Evolutionary conservation across 1,284 basidiomycete genomes (phyloP).

Genomic region (Puccinia hordei): DNA sequence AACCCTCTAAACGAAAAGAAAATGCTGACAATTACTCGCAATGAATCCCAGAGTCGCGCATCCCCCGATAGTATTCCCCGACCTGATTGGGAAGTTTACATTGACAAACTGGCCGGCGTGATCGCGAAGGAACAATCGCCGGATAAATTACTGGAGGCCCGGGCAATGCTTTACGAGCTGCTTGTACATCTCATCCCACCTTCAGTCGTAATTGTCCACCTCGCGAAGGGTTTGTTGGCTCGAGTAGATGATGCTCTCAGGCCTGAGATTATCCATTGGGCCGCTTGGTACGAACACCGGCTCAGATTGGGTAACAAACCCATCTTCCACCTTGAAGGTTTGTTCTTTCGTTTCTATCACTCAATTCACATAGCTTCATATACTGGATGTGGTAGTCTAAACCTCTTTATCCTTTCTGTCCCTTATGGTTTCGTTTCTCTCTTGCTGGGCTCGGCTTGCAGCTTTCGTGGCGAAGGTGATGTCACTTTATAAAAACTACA

Average conservation of each 20-base stretch:
- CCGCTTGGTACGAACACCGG: slow-evolving; percentile 89
- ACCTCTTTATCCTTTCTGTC: neutral
- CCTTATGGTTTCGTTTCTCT: neutral
- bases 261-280: slow-evolving; percentile 91
- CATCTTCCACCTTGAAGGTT: slow-evolving; percentile 82
- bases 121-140: slow-evolving; percentile 94
- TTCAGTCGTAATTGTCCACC: slow-evolving; percentile 80
- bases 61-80: slow-evolving; percentile 78
- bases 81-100: slow-evolving; percentile 99
- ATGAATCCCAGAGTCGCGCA: slow-evolving; percentile 54
- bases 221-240: slow-evolving; percentile 80
- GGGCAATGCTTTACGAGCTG: slow-evolving; percentile 91
- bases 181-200: slow-evolving; percentile 98
- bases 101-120: slow-evolving; percentile 85
- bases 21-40: neutral
- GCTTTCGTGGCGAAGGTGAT: slow-evolving; percentile 58
- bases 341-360: neutral
- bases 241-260: slow-evolving; percentile 84
- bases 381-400: neutral
- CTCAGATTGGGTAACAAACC: slow-evolving; percentile 89
- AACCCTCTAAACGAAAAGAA: neutral
- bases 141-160: slow-evolving; percentile 82
- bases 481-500: slow-evolving; percentile 54
- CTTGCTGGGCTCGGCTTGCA: neutral
- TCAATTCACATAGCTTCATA: neutral